phyloP scores from a whole-genome alignment of 441 rosid species.

The Eutrema salsugineum region DNA sequence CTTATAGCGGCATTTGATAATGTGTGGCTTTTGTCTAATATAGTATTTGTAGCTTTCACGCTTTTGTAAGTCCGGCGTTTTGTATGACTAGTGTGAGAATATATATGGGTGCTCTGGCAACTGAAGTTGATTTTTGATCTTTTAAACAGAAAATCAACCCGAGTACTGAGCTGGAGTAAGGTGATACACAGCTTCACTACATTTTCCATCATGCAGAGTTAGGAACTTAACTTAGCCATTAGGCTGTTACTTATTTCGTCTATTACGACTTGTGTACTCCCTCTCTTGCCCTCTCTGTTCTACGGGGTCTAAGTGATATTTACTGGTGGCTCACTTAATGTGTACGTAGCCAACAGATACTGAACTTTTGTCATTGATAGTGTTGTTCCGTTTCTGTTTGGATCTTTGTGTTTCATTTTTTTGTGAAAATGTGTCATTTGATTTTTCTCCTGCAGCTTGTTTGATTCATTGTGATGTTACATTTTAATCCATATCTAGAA shows the following conservation, averaged over 20 bases:
- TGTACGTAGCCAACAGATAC: neutral
- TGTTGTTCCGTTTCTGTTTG: slow-evolving; percentile 14
- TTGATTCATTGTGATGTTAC: slow-evolving; percentile 6
- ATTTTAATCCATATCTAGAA: slow-evolving; percentile 1
- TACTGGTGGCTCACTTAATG: slow-evolving; percentile 9
- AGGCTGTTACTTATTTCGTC: slow-evolving; percentile 16
- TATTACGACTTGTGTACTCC: slow-evolving; percentile 11
- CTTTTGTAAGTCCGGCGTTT: neutral
- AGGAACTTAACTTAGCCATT: slow-evolving; percentile 31
- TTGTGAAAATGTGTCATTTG: slow-evolving; percentile 10
- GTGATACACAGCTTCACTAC: slow-evolving; percentile 35
- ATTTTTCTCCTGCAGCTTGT: neutral
- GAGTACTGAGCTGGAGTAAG: slow-evolving; percentile 34
- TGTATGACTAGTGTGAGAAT: slow-evolving; percentile 18
- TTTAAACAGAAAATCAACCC: slow-evolving; percentile 33
- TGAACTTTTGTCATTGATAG: neutral
- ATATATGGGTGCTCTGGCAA: slow-evolving; percentile 14
- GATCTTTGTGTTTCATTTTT: slow-evolving; percentile 7
- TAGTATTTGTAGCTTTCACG: slow-evolving; percentile 3
- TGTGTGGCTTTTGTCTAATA: slow-evolving; percentile 2
- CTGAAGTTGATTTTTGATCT: slow-evolving; percentile 25
- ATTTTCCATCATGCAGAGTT: slow-evolving; percentile 33
- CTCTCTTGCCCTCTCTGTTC: slow-evolving; percentile 10
- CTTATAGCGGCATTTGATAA: slow-evolving; percentile 6
- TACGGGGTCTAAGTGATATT: slow-evolving; percentile 18